Percentiles rank a stretch among this genome's conserved stretches.
These are phyloP conservation scores for Durusdinium trenchii DNA, from an alignment of 73 alveolate species.

Conservation along the genomic window DNA sequence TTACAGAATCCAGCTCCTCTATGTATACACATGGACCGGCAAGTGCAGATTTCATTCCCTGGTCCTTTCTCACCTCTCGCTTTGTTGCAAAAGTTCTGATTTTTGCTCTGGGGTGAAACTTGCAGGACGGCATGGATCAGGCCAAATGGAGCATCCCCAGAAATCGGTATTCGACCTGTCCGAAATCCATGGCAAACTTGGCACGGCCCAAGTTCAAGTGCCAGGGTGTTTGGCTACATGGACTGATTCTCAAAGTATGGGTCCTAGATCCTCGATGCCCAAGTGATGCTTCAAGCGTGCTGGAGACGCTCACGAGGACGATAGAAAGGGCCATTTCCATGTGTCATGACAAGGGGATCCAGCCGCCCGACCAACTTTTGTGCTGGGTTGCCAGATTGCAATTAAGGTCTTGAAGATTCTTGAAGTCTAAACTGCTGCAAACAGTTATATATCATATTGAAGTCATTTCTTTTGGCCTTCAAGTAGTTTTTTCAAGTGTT, in stretches of 20 bases:
- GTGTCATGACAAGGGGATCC: not conserved
- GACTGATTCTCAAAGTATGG: not conserved
- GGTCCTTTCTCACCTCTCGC: not conserved
- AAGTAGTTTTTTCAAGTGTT: not conserved
- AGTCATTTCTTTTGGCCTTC: not conserved
- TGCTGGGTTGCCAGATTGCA: not conserved
- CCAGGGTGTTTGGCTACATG: constrained; percentile 27
- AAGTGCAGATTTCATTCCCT: not conserved
- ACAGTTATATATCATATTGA: not conserved
- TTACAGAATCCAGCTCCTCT: not conserved
- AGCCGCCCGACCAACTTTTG: not conserved
- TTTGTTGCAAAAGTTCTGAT: too few relatives aligned
- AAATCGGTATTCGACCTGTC: not conserved
- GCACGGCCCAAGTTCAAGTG: not conserved
- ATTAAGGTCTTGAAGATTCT: too few relatives aligned
- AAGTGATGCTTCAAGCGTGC: not conserved
- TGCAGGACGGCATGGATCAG: constrained; percentile 32
- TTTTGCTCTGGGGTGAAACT: too few relatives aligned
- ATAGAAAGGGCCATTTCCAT: not conserved
- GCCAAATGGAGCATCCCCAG: constrained; percentile 2
- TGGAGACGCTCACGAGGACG: not conserved
- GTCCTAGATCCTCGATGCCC: constrained; percentile 19
- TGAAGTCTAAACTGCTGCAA: too few relatives aligned
- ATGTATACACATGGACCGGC: not conserved
- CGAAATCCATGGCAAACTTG: not conserved